Percentiles rank a stretch among this genome's conserved stretches.
Conservation (phyloP, 2,329 filamentous ascomycete genomes). For the Ceratocystis cacaofunesta region DNA sequence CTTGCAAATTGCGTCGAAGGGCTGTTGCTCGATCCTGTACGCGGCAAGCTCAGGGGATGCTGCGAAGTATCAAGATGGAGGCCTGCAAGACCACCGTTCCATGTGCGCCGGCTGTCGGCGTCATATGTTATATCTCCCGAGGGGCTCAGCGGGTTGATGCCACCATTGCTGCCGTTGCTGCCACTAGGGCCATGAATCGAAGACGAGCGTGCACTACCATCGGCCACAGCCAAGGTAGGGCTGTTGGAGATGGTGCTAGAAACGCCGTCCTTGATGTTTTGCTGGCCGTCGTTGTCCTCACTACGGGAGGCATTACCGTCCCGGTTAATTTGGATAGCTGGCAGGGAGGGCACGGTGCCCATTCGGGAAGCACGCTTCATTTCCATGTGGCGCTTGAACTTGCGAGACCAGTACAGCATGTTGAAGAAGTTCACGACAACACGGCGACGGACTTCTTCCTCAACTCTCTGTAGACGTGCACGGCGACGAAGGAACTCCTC, state of each 20-base stretch:
- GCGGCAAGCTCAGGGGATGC: constrained; percentile 41
- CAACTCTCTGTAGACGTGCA: constrained; percentile 78
- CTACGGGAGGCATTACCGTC: constrained; percentile 30
- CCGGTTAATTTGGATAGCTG: constrained; percentile 81
- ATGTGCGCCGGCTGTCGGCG: constrained; percentile 25
- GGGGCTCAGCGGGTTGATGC: constrained; percentile 11
- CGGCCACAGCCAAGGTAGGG: constrained; percentile 10
- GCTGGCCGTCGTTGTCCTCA: neutral
- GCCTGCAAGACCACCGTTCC: constrained; percentile 26
- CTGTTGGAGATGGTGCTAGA: constrained; percentile 11
- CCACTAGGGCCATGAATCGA: constrained; percentile 11
- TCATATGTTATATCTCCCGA: constrained; percentile 22
- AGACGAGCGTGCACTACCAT: neutral
- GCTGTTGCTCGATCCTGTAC: constrained; percentile 19
- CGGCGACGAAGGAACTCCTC: constrained; percentile 89
- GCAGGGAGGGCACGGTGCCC: constrained; percentile 63
- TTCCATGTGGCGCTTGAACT: constrained; percentile 63
- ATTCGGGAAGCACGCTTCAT: constrained; percentile 61
- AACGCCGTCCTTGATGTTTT: neutral
- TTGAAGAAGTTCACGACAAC: constrained; percentile 93
- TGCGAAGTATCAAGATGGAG: constrained; percentile 27
- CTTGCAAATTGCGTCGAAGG: constrained; percentile 29
- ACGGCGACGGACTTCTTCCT: constrained; percentile 82
- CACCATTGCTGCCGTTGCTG: neutral
- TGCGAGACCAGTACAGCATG: constrained; percentile 74